Evolutionary conservation across 2,329 filamentous ascomycete species (phyloP), one percentile per base, ranked within the genome.

Genomic region (Pseudogymnoascus sp.): DNA sequence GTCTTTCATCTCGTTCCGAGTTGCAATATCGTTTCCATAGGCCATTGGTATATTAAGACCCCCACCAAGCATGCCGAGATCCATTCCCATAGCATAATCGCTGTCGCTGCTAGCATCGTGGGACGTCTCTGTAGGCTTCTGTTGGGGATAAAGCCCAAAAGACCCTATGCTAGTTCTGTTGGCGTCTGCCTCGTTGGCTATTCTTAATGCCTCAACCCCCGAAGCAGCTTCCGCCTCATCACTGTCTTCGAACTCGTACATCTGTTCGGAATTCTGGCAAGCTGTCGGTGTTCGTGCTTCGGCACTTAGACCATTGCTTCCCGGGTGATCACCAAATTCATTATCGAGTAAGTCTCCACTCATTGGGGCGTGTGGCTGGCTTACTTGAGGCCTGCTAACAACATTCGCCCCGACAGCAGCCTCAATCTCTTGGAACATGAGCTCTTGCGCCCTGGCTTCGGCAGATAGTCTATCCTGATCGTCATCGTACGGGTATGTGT

Each of bases 151-250:
- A 74, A 68, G 80, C 74, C 69, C 79, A 72, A 80, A 84, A 81
- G 17, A 81, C 15, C 81, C 80, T 68, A 82, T 80, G 70, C 83
- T 86, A 68, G 84, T 83, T 64, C 83, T 81, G 60, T 86, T 84
- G 61, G 87, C 85, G 65, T 96, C 90, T 73, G 87, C 82, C 73
- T 91, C 84, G 66, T 96, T 91, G 4, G 91, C 92, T 76, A 93
- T 85, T 64, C 87, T 86, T 82, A 97, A 86, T 68, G 92, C 92
- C 72, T 90, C 84, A 61, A 96, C 78, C 15, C 95, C 93, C 65
- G 91, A 91, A 40, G 89, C 87, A 19, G 89, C 93, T 74, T 97
- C 93, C 0, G 89, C 86, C 72, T 97, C 93, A 71, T 91, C 96
- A 63, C 93, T 89, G 11, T 81, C 82, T 28, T 82, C 78, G 36